phyloP scores from a whole-genome alignment of 2,329 filamentous ascomycete species.

The Kalaharituber pfeilii region DNA sequence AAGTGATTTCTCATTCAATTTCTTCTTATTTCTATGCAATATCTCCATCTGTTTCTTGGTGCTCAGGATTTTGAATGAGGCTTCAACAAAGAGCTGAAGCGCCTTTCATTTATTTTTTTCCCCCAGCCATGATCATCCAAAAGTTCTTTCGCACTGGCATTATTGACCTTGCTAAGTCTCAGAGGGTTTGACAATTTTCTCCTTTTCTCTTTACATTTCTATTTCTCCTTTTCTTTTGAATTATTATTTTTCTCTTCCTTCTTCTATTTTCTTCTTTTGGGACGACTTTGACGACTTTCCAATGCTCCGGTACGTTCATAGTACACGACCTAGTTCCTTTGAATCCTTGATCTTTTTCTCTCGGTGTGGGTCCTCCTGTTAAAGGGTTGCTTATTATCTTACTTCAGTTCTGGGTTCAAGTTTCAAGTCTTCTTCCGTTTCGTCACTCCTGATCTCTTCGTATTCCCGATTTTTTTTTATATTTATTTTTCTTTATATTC shows the following conservation, averaged over 20 bases:
- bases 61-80: background rate
- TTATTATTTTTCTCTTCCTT: background rate
- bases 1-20: background rate
- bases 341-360: background rate
- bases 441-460: too few species aligned
- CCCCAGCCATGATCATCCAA: background rate
- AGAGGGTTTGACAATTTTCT: background rate
- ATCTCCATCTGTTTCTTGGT: background rate
- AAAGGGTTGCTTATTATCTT: background rate
- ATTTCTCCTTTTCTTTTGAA: background rate
- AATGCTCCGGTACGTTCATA: background rate
- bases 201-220: background rate
- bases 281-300: background rate
- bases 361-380: background rate
- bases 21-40: background rate
- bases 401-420: too few species aligned
- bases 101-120: background rate
- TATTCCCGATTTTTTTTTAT: too few species aligned
- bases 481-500: too few species aligned
- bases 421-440: too few species aligned
- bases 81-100: background rate
- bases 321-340: too few species aligned
- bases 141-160: background rate
- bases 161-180: background rate
- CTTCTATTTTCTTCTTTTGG: background rate